Evolutionary conservation across 768 basidiomycete species (phyloP), one percentile per base, ranked within the genome.

Genomic region (Termitomyces bulborhizus): DNA sequence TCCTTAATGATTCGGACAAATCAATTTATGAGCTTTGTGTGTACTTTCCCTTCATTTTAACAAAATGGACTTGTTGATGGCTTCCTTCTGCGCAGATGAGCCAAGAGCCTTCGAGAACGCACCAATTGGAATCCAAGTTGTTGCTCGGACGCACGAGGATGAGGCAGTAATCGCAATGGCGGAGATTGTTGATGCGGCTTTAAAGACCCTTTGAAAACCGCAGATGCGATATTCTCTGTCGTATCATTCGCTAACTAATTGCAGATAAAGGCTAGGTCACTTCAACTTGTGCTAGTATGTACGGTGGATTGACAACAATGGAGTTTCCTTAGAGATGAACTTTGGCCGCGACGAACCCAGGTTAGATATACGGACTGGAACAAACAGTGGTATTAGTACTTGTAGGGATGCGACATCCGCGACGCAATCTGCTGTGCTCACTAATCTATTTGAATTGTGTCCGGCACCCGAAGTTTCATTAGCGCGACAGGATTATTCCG

Each of bases 151-250:
- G 4, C 70, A 82, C 52, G 89, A 90, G 61, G 90, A 91, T 62
- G 90, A 91, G 61, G 88, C 83, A 0, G 79, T 88, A 3, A 77
- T 90, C 48, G 78, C 73, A 0, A 82, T 90, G 80, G 76, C 79
- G 6, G 83, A 88, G 62, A 77, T 90, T 24, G 79, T 87, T 5
- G 57, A 61, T 36, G 65, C 65, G 0, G 84, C 83, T 9, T 65
- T 84, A 54, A 78, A 75, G 58, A 31, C 7, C 42, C 12, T 42
- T 37, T 34, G 37, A 50, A 32, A 36, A 18, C 7, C 3, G 3
- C 9, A 21, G 7, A 21, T 31, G 29, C 21, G 9, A 21, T 47
- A 12, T 26, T 15, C 31, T 32, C 31, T 12, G 36, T 37, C 36
- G 36, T 3, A 37, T 16, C 15, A 37, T 16, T 16, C 36, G 1